Percentiles rank a stretch among this genome's conserved stretches.
Evolutionary conservation across 1,284 basidiomycete genomes (phyloP).

Genomic region (Ustanciosporium gigantosporum): DNA sequence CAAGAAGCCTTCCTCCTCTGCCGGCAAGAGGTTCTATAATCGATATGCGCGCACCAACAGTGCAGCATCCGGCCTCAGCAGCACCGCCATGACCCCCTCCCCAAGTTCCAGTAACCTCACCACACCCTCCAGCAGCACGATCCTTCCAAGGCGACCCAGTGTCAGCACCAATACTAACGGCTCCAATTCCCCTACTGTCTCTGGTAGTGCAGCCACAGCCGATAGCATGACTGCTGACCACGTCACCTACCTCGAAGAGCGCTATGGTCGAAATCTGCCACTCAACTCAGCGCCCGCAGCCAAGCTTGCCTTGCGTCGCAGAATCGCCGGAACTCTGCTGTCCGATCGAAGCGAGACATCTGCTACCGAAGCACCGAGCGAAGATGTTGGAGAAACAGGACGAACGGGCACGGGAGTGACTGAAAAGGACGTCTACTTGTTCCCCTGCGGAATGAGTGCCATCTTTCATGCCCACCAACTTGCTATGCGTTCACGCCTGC

Average conservation of each 20-base stretch:
- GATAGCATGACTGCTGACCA: constrained; percentile 64
- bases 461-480: constrained; percentile 86
- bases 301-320: constrained; percentile 80
- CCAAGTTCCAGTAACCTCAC: constrained; percentile 13
- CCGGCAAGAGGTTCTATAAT: constrained; percentile 41
- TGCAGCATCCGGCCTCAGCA: constrained; percentile 7
- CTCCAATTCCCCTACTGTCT: constrained; percentile 1
- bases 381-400: constrained; percentile 55
- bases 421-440: constrained; percentile 86
- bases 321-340: constrained; percentile 81
- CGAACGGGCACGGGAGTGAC: constrained; percentile 45
- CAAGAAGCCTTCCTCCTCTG: constrained; percentile 21
- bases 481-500: constrained; percentile 45
- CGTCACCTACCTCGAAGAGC: constrained; percentile 77
- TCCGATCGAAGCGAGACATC: constrained; percentile 29
- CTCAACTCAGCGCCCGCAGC: constrained; percentile 73
- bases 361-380: constrained; percentile 40
- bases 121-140: constrained; percentile 25
- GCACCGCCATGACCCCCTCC: constrained; percentile 10
- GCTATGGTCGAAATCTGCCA: constrained; percentile 91
- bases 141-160: constrained; percentile 15
- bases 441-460: constrained; percentile 85
- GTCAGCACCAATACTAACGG: constrained; percentile 6
- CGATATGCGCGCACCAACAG: constrained; percentile 39
- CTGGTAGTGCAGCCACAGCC: constrained; percentile 28